Percentiles rank a stretch among this genome's conserved stretches.
Conservation (phyloP, 768 basidiomycete species). For the Cubamyces lactineus region DNA sequence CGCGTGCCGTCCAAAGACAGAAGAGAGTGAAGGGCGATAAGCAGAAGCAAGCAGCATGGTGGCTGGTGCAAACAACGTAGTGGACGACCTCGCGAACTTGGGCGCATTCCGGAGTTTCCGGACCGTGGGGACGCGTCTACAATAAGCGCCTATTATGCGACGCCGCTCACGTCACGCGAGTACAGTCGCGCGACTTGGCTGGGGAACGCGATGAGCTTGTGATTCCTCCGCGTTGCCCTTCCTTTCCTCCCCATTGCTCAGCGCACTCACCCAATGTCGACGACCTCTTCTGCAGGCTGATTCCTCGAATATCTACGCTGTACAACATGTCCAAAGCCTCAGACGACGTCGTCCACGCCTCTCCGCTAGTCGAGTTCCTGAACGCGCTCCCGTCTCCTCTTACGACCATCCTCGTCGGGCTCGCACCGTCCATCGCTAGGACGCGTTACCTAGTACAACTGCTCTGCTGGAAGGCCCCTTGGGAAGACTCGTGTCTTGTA, state of each 20-base stretch:
- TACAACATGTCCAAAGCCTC: constrained; percentile 22
- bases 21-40: neutral
- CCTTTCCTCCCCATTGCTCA: neutral
- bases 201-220: constrained; percentile 8
- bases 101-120: neutral
- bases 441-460: constrained; percentile 50
- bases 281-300: neutral
- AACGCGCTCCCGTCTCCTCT: constrained; percentile 64
- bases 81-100: neutral
- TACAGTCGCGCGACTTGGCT: neutral
- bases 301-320: neutral
- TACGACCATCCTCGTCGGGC: constrained; percentile 60
- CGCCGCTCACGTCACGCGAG: constrained; percentile 16
- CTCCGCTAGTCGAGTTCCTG: constrained; percentile 49
- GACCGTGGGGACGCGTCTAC: neutral
- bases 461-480: constrained; percentile 57
- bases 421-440: constrained; percentile 55
- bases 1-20: no score
- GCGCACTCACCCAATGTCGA: constrained; percentile 1
- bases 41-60: neutral
- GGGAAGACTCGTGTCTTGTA: constrained; percentile 67
- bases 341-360: constrained; percentile 13
- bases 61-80: neutral
- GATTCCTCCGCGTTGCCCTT: constrained; percentile 1
- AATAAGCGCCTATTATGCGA: constrained; percentile 3